Evolutionary conservation across 768 basidiomycete genomes (phyloP).

Genomic region (Coprinopsis sp.): DNA sequence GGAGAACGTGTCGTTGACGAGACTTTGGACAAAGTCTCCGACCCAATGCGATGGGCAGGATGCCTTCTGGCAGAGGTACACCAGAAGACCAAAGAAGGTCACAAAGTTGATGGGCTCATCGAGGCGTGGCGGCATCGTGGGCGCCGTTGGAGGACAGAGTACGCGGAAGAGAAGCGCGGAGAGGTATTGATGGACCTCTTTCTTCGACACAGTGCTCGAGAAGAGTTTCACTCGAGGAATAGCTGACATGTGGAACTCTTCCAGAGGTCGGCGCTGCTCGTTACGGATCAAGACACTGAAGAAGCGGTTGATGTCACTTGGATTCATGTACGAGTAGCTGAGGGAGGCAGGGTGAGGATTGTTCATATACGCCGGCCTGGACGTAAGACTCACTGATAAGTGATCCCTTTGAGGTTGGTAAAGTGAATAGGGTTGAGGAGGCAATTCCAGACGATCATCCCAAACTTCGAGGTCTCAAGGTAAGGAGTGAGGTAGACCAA

Average conservation of each 20-base stretch:
- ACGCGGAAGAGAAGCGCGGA: constrained; percentile 14
- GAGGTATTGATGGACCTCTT: constrained; percentile 17
- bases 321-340: constrained; percentile 4
- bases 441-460: constrained; percentile 15
- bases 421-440: constrained; percentile 12
- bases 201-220: constrained; percentile 13
- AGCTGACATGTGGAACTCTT: constrained; percentile 14
- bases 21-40: constrained; percentile 17
- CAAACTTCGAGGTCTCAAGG: constrained; percentile 10
- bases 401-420: background rate
- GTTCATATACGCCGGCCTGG: background rate
- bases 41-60: constrained; percentile 20
- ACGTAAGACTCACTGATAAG: background rate
- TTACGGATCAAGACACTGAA: constrained; percentile 12
- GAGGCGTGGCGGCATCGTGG: constrained; percentile 11
- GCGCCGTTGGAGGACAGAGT: constrained; percentile 12
- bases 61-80: constrained; percentile 11
- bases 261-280: constrained; percentile 5
- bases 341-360: background rate
- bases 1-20: constrained; percentile 14
- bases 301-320: background rate
- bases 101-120: constrained; percentile 17
- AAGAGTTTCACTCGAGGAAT: constrained; percentile 11
- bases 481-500: constrained; percentile 14
- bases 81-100: constrained; percentile 13